Evolutionary conservation across 2,329 filamentous ascomycete species (phyloP).

Genomic region (Neonectria ditissima): DNA sequence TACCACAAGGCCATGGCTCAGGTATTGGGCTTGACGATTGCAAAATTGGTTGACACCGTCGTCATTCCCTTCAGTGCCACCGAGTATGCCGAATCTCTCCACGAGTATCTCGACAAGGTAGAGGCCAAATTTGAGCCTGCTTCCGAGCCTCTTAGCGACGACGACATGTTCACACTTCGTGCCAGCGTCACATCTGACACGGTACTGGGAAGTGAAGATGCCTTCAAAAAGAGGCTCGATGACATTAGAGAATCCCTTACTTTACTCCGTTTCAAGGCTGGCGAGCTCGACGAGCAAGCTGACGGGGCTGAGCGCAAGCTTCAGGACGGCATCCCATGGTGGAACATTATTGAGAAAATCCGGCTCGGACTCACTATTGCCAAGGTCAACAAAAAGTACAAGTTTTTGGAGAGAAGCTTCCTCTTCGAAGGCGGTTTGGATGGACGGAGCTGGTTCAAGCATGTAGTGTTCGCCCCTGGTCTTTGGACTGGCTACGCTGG

Average conservation of each 20-base stretch:
- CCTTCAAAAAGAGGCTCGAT: conserved; percentile 55
- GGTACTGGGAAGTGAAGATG: conserved; percentile 51
- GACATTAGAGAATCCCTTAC: conserved; percentile 54
- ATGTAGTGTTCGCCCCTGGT: conserved; percentile 92
- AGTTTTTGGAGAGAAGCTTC: conserved; percentile 84
- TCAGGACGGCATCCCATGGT: conserved; percentile 76
- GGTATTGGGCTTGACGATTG: conserved; percentile 71
- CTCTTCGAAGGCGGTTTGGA: conserved; percentile 82
- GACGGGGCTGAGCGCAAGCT: conserved; percentile 57
- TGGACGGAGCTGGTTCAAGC: conserved; percentile 89
- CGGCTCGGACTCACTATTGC: conserved; percentile 73
- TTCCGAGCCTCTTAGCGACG: conserved; percentile 40
- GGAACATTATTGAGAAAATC: conserved; percentile 77
- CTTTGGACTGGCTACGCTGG: conserved; percentile 93
- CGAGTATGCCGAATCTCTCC: conserved; percentile 71
- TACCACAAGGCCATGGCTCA: conserved; percentile 77
- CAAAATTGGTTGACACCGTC: conserved; percentile 70
- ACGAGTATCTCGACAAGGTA: conserved; percentile 63
- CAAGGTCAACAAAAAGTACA: conserved; percentile 82
- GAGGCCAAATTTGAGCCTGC: conserved; percentile 59
- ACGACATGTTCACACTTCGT: conserved; percentile 48
- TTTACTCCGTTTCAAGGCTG: conserved; percentile 54
- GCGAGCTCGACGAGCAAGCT: conserved; percentile 60
- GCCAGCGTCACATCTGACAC: conserved; percentile 39
- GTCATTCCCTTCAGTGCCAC: conserved; percentile 73